Evolutionary conservation across 169 alveolate species (phyloP).

Genomic region (Blepharisma undulans): DNA sequence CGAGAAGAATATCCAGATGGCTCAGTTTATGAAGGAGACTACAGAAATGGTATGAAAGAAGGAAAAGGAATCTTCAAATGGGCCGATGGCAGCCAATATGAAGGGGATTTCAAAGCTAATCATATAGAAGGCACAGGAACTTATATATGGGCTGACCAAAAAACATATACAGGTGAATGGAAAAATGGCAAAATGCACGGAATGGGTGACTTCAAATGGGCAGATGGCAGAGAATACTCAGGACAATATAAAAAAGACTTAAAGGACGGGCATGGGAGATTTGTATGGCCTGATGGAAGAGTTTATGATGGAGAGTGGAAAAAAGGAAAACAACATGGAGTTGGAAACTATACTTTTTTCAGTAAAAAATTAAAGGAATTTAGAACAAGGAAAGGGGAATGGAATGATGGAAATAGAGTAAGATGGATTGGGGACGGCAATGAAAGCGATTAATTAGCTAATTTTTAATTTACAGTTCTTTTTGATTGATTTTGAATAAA

Average conservation of each 20-base stretch:
- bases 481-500: not conserved
- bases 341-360: not conserved
- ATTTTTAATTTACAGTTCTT: not conserved
- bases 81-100: constrained; percentile 63
- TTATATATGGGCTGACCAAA: constrained; percentile 66
- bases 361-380: not conserved
- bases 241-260: constrained; percentile 33
- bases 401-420: not conserved
- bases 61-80: constrained; percentile 73
- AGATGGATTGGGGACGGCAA: not conserved
- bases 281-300: constrained; percentile 31
- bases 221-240: constrained; percentile 52
- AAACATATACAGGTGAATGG: constrained; percentile 69
- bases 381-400: not conserved
- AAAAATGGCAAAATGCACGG: constrained; percentile 68
- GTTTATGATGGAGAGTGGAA: constrained; percentile 29
- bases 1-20: constrained; percentile 67
- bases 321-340: constrained; percentile 35
- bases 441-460: not conserved
- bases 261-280: constrained; percentile 28
- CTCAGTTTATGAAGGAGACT: constrained; percentile 61
- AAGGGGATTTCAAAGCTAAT: constrained; percentile 68
- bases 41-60: constrained; percentile 60
- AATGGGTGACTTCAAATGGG: constrained; percentile 58
- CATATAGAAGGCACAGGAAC: constrained; percentile 67